Evolutionary conservation across 345 rosid genomes (phyloP).

Genomic region (Limnanthes douglasii): DNA sequence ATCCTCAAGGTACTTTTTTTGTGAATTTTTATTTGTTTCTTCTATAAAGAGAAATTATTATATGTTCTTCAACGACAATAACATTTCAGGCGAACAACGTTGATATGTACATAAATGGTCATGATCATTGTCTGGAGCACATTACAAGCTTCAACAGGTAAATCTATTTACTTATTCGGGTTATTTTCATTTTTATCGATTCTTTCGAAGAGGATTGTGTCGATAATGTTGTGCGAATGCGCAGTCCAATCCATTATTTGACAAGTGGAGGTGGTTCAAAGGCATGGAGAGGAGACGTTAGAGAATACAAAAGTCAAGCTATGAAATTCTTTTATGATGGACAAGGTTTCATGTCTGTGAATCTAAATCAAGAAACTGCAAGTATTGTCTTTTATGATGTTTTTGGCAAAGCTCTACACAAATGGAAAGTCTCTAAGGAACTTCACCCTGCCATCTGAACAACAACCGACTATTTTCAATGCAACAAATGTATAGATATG

Average conservation of each 20-base stretch:
- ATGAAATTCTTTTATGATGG: slow-evolving; percentile 61
- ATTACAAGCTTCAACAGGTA: slow-evolving; percentile 47
- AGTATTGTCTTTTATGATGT: slow-evolving; percentile 30
- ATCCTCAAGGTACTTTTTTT: slow-evolving; percentile 34
- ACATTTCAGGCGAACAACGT: slow-evolving; percentile 38
- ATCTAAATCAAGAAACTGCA: slow-evolving; percentile 12
- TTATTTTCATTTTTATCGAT: not conserved
- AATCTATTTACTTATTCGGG: not conserved
- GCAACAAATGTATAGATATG: too few relatives aligned
- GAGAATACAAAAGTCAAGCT: slow-evolving; percentile 9
- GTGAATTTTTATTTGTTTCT: too few relatives aligned
- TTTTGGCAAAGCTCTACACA: slow-evolving; percentile 32
- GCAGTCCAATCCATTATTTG: slow-evolving; percentile 39
- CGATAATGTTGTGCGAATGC: not conserved
- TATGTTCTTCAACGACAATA: too few relatives aligned
- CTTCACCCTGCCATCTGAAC: slow-evolving; percentile 12
- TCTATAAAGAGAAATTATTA: too few relatives aligned
- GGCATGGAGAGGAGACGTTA: slow-evolving; percentile 60
- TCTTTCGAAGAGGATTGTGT: not conserved
- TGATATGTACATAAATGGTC: slow-evolving; percentile 65
- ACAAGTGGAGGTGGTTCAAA: slow-evolving; percentile 87
- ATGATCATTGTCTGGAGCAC: slow-evolving; percentile 78
- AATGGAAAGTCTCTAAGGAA: slow-evolving; percentile 20
- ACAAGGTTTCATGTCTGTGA: slow-evolving; percentile 68
- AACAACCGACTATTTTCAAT: too few relatives aligned